Evolutionary conservation across 1,139 yeast genomes (phyloP).

Genomic region (Candida sp.): DNA sequence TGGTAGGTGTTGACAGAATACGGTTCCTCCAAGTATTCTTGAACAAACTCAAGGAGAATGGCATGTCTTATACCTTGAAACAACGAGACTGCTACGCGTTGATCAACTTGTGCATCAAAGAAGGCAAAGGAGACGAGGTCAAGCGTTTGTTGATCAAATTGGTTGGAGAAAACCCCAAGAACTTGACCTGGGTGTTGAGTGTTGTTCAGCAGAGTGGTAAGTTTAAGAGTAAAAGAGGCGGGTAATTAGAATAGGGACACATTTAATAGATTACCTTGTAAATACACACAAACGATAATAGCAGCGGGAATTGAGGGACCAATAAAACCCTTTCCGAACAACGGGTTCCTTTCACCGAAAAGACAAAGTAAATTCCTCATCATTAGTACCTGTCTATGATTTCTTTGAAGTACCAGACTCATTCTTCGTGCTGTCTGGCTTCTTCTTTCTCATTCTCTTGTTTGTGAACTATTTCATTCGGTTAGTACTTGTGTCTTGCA

Average conservation of each 20-base stretch:
- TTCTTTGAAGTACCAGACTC: not conserved
- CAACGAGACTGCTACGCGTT: constrained; percentile 18
- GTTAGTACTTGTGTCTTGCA: constrained; percentile 4
- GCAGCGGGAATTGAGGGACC: too few species aligned
- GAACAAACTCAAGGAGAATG: constrained; percentile 17
- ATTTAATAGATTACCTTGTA: not conserved
- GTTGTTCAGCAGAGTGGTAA: not conserved
- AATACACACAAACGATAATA: not conserved
- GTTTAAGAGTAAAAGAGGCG: constrained; percentile 1
- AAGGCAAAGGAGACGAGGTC: not conserved
- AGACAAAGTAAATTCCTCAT: too few species aligned
- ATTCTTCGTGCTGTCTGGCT: not conserved
- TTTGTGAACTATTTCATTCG: constrained; percentile 26
- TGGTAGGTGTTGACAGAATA: constrained; percentile 21
- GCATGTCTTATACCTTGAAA: constrained; percentile 23
- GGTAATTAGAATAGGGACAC: not conserved
- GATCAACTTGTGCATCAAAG: constrained; percentile 8
- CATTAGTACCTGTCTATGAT: not conserved
- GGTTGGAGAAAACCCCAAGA: constrained; percentile 12
- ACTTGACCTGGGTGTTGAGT: constrained; percentile 8
- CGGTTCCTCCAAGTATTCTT: constrained; percentile 18
- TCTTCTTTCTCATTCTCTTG: constrained; percentile 29
- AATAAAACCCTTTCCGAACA: too few species aligned
- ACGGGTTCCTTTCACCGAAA: too few species aligned
- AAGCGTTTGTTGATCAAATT: constrained; percentile 14